phyloP scores from a whole-genome alignment of 2,329 filamentous ascomycete genomes.

The Massarina eburnea region DNA sequence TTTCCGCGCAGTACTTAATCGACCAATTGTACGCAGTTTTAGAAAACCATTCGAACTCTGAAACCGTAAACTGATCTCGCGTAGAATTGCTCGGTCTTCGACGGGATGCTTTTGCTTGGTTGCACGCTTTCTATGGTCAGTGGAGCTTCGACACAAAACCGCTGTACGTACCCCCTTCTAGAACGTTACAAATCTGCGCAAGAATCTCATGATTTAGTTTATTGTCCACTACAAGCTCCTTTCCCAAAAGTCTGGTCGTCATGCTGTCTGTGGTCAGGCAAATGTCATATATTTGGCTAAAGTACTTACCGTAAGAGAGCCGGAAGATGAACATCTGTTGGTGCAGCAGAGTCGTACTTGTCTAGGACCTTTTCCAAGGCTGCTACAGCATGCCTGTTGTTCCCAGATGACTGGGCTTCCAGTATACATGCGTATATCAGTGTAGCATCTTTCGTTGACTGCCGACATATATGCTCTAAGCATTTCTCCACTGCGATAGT shows the following conservation, averaged over 20 bases:
- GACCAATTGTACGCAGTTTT: slow-evolving; percentile 80
- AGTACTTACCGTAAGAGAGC: slow-evolving; percentile 65
- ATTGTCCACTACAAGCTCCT: slow-evolving; percentile 43
- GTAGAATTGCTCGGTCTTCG: slow-evolving; percentile 47
- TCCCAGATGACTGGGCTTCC: slow-evolving; percentile 69
- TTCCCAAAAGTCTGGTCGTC: slow-evolving; percentile 49
- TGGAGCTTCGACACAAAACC: slow-evolving; percentile 7
- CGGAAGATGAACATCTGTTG: slow-evolving; percentile 59
- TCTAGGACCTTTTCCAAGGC: slow-evolving; percentile 64
- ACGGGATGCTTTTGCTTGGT: slow-evolving; percentile 48
- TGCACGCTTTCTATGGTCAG: slow-evolving; percentile 49
- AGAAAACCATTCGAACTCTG: slow-evolving; percentile 82
- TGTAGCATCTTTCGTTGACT: slow-evolving; percentile 56
- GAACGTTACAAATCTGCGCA: slow-evolving; percentile 57
- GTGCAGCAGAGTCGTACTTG: slow-evolving; percentile 53
- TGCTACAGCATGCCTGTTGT: slow-evolving; percentile 61
- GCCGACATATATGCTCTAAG: slow-evolving; percentile 61
- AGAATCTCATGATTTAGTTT: slow-evolving; percentile 28
- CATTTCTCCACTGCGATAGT: slow-evolving; percentile 59
- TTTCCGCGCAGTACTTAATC: slow-evolving; percentile 62
- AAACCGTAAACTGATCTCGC: slow-evolving; percentile 54
- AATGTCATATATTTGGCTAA: slow-evolving; percentile 20
- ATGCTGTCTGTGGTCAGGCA: slow-evolving; percentile 35
- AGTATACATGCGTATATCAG: slow-evolving; percentile 79
- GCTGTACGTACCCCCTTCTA: slow-evolving; percentile 51